Conservation (phyloP, 768 basidiomycete species). For the Hemileccinum rubropunctum region DNA sequence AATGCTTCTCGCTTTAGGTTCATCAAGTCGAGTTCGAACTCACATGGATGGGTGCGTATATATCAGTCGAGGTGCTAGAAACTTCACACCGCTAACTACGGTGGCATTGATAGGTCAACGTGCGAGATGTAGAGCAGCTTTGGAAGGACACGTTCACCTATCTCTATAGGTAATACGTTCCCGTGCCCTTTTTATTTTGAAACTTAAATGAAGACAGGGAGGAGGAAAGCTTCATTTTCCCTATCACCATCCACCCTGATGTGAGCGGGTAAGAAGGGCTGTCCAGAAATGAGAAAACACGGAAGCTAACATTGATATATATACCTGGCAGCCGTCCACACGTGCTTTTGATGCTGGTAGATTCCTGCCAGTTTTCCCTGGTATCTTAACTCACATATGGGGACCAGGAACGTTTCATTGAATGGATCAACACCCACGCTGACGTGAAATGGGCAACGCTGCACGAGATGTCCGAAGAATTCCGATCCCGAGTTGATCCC, state of each 20-base stretch:
- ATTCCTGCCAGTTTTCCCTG: conserved; percentile 1
- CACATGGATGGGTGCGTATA: conserved; percentile 61
- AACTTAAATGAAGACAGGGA: conserved; percentile 38
- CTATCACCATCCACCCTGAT: conserved; percentile 78
- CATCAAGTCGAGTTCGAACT: conserved; percentile 63
- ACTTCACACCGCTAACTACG: neutral
- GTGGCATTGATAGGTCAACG: conserved; percentile 48
- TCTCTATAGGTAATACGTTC: conserved; percentile 47
- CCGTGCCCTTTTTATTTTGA: neutral
- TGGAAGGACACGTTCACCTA: conserved; percentile 79
- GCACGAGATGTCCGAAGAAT: conserved; percentile 64
- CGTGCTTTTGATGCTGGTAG: conserved; percentile 69
- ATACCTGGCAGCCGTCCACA: conserved; percentile 51
- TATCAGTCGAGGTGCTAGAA: no score
- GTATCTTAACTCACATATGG: neutral
- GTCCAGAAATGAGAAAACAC: neutral
- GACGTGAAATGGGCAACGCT: conserved; percentile 70
- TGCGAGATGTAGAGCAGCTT: conserved; percentile 62
- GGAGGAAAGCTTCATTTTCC: conserved; percentile 67
- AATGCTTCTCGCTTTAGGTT: conserved; percentile 43
- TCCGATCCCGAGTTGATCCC: conserved; percentile 51
- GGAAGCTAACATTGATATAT: neutral
- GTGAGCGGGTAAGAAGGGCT: conserved; percentile 54
- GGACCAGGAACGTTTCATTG: conserved; percentile 63
- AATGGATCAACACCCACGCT: conserved; percentile 70